Conservation (phyloP, 805 yeast species). For the Scheffersomyces ergatensis region DNA sequence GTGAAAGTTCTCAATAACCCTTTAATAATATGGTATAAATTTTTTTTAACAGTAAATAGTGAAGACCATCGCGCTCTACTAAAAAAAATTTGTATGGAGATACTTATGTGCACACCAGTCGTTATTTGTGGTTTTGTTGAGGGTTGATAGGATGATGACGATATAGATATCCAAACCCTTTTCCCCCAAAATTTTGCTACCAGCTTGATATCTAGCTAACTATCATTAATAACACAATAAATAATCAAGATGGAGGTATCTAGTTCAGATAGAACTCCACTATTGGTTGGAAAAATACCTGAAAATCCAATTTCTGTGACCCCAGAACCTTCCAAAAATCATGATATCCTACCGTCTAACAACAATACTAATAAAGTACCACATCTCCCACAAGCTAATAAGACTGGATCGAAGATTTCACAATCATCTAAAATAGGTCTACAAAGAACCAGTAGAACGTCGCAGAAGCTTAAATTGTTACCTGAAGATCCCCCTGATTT, state of each 20-base stretch:
- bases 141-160: no score
- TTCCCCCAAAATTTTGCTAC: no score
- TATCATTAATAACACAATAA: no score
- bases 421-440: conserved; percentile 57
- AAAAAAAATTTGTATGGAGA: no score
- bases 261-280: conserved; percentile 7
- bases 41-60: no score
- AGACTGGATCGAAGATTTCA: conserved; percentile 23
- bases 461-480: conserved; percentile 67
- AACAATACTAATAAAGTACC: not conserved
- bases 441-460: conserved; percentile 71
- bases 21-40: no score
- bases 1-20: not conserved
- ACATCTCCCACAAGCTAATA: conserved; percentile 17
- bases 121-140: no score
- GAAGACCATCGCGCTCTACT: no score
- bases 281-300: conserved; percentile 4
- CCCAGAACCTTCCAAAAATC: not conserved
- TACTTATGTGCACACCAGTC: no score
- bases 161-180: no score
- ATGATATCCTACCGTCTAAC: not conserved
- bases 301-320: conserved; percentile 11
- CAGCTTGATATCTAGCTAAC: no score
- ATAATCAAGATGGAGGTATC: not conserved
- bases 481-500: conserved; percentile 43